Conservation (phyloP, 2,329 filamentous ascomycete genomes). For the Myriosclerotinia scirpicola region DNA sequence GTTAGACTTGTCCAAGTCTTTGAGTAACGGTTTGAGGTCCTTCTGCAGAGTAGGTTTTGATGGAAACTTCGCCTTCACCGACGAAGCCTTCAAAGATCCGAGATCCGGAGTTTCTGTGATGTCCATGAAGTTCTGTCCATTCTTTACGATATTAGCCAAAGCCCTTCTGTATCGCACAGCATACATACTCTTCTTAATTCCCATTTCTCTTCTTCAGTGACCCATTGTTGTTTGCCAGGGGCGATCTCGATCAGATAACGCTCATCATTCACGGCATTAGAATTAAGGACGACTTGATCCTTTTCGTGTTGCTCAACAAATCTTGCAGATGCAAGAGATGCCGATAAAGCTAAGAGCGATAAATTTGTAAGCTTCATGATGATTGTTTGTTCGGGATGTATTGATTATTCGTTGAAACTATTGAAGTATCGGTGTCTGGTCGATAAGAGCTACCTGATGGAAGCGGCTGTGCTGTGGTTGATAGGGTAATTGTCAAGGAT, state of each 20-base stretch:
- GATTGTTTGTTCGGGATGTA: background rate
- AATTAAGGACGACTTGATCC: conserved; percentile 51
- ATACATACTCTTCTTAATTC: conserved; percentile 72
- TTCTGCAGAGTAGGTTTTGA: conserved; percentile 63
- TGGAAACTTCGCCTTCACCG: conserved; percentile 61
- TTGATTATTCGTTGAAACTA: background rate
- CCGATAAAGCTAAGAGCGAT: conserved; percentile 56
- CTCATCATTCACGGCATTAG: conserved; percentile 45
- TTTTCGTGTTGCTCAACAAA: conserved; percentile 55
- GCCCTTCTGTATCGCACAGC: background rate
- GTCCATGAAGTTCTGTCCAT: conserved; percentile 89
- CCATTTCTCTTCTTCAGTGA: conserved; percentile 96
- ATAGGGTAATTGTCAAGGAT: conserved; percentile 1
- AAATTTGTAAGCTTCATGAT: conserved; percentile 52
- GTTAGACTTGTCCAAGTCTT: conserved; percentile 69
- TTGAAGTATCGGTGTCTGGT: background rate
- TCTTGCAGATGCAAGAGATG: conserved; percentile 53
- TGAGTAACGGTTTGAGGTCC: conserved; percentile 65
- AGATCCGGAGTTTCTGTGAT: conserved; percentile 75
- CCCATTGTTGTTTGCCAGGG: conserved; percentile 81
- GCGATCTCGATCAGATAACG: conserved; percentile 78
- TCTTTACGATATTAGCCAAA: conserved; percentile 50
- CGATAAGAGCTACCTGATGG: conserved; percentile 1
- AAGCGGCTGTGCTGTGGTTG: background rate
- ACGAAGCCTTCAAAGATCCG: conserved; percentile 47